These are phyloP conservation scores for Lanmaoa pseudosensibilis DNA, from an alignment of 768 basidiomycete genomes.

Conservation along the genomic window DNA sequence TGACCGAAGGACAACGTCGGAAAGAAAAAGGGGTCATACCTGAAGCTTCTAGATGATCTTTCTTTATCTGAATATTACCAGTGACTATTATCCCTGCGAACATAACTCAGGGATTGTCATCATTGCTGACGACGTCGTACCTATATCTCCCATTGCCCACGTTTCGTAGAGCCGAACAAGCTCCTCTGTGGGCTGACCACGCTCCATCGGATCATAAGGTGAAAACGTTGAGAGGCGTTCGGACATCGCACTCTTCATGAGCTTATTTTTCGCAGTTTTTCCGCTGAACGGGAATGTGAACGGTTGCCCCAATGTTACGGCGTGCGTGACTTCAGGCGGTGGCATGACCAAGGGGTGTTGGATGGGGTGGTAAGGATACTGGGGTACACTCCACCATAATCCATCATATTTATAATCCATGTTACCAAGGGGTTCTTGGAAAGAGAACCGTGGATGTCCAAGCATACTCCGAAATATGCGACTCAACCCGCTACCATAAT, in stretches of 20 bases:
- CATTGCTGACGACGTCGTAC: conserved; percentile 10
- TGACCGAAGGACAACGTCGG: neutral
- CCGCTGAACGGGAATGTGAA: conserved; percentile 33
- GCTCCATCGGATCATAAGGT: conserved; percentile 27
- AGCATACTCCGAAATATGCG: conserved; percentile 16
- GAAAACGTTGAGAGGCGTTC: conserved; percentile 38
- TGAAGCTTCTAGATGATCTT: conserved; percentile 35
- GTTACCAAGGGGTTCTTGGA: conserved; percentile 10
- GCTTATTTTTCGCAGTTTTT: conserved; percentile 30
- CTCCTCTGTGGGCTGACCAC: conserved; percentile 35
- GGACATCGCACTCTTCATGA: conserved; percentile 38
- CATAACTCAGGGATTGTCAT: conserved; percentile 1
- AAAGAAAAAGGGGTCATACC: conserved; percentile 15
- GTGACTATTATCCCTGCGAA: conserved; percentile 33
- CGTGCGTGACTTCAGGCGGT: conserved; percentile 15
- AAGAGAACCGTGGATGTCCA: conserved; percentile 2
- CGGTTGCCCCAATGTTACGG: conserved; percentile 24
- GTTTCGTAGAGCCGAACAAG: conserved; percentile 36
- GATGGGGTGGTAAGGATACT: conserved; percentile 16
- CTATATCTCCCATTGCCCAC: conserved; percentile 34
- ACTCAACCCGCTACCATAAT: neutral
- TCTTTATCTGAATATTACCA: conserved; percentile 37
- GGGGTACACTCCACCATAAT: conserved; percentile 5
- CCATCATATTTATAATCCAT: conserved; percentile 23
- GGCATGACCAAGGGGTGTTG: conserved; percentile 17